Conservation (phyloP, 768 basidiomycete species). For the Wakefieldia striispora region DNA sequence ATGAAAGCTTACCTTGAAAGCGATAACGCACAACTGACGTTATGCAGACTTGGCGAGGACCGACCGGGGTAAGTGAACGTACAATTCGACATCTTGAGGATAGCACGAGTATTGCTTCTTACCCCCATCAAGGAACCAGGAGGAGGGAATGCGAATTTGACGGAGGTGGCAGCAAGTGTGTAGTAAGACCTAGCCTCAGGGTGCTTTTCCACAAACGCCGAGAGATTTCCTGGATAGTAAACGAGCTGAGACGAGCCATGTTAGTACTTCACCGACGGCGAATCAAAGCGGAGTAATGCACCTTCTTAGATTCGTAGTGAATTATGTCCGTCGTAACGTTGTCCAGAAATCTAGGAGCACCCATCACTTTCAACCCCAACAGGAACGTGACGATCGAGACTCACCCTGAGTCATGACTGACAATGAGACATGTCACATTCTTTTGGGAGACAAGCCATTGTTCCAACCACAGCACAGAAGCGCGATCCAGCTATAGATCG, state of each 20-base stretch:
- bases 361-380: conserved; percentile 7
- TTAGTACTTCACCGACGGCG: conserved; percentile 14
- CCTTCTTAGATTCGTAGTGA: conserved; percentile 95
- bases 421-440: conserved; percentile 85
- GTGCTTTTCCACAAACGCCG: conserved; percentile 82
- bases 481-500: conserved; percentile 62
- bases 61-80: conserved; percentile 94
- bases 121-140: conserved; percentile 98
- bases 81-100: conserved; percentile 87
- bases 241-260: conserved; percentile 55
- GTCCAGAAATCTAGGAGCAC: conserved; percentile 75
- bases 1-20: conserved; percentile 67
- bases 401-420: conserved; percentile 95
- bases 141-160: conserved; percentile 94
- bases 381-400: conserved; percentile 26
- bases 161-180: conserved; percentile 87
- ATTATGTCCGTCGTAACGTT: conserved; percentile 95
- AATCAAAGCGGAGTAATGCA: conserved; percentile 23
- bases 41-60: conserved; percentile 71
- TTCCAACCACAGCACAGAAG: conserved; percentile 91
- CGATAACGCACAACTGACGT: conserved; percentile 92
- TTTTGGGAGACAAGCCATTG: conserved; percentile 79
- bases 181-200: conserved; percentile 97
- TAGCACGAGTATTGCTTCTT: conserved; percentile 91
- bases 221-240: conserved; percentile 92